These are phyloP conservation scores for Chamaenerion angustifolium DNA, from an alignment of 345 rosid genomes.

Conservation along the genomic window DNA sequence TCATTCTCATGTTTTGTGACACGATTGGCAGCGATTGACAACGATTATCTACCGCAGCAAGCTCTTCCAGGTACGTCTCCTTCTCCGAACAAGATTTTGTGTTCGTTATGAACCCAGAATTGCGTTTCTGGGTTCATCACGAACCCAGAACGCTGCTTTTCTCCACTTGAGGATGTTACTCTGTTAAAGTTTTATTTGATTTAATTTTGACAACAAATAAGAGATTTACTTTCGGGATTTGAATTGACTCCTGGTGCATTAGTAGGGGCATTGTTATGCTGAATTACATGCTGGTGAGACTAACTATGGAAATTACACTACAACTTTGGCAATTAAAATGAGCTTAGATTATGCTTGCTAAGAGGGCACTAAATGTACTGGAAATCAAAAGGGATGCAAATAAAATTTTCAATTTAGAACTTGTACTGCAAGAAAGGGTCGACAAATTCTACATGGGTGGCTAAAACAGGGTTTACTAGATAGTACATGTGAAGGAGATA, in stretches of 20 bases:
- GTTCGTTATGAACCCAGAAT: too few species aligned
- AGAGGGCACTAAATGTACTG: slow-evolving; percentile 89
- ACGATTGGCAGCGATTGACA: too few species aligned
- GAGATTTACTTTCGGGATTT: slow-evolving; percentile 72
- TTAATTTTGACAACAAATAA: slow-evolving; percentile 49
- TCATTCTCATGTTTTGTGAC: too few species aligned
- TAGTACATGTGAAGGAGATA: slow-evolving; percentile 57
- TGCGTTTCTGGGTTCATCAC: too few species aligned
- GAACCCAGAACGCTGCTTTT: too few species aligned
- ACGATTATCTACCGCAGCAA: too few species aligned
- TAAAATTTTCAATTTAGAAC: slow-evolving; percentile 95
- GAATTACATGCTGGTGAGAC: slow-evolving; percentile 78
- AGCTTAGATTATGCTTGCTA: slow-evolving; percentile 85
- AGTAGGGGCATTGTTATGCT: slow-evolving; percentile 67
- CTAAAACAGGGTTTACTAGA: slow-evolving; percentile 84
- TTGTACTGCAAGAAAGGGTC: slow-evolving; percentile 96
- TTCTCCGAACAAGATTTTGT: too few species aligned
- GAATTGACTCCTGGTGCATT: slow-evolving; percentile 76
- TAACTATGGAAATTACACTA: slow-evolving; percentile 73
- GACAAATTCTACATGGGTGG: slow-evolving; percentile 88
- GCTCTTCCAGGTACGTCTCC: too few species aligned
- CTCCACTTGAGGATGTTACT: too few species aligned
- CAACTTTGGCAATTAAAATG: slow-evolving; percentile 62
- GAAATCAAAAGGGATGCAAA: slow-evolving; percentile 93
- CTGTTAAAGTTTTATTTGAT: too few species aligned